Evolutionary conservation across 2,329 filamentous ascomycete species (phyloP).

Genomic region (Paraphaeosphaeria minitans): DNA sequence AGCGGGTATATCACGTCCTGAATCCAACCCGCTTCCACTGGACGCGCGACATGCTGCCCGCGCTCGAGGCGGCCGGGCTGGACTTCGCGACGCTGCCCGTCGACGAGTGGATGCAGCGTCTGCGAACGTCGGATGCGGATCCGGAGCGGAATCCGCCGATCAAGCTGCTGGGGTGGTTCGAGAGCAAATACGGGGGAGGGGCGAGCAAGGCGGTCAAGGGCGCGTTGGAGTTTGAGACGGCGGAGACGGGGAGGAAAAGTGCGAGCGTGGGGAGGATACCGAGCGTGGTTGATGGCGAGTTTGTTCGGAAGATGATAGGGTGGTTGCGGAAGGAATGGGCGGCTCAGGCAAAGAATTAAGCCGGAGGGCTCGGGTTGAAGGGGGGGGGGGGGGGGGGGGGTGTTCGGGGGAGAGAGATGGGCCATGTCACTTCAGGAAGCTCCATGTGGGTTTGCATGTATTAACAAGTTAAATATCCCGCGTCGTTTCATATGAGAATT

Average conservation of each 20-base stretch:
- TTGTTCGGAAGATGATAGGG: constrained; percentile 22
- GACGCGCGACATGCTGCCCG: constrained; percentile 60
- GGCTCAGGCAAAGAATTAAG: too few relatives aligned
- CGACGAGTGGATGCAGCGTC: constrained; percentile 32
- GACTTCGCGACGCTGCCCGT: constrained; percentile 28
- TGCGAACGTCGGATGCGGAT: constrained; percentile 28
- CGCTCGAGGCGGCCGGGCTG: constrained; percentile 52
- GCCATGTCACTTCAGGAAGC: too few relatives aligned
- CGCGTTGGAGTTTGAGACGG: constrained; percentile 21
- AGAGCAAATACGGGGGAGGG: constrained; percentile 30
- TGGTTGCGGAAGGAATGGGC: constrained; percentile 12
- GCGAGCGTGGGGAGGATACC: constrained; percentile 17
- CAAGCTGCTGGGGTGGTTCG: constrained; percentile 38
- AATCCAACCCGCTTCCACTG: constrained; percentile 59
- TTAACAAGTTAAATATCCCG: too few relatives aligned
- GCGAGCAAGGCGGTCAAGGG: constrained; percentile 17
- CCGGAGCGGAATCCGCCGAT: constrained; percentile 33
- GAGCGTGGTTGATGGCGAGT: constrained; percentile 20
- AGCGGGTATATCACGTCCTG: constrained; percentile 58
- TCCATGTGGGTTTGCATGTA: too few relatives aligned
- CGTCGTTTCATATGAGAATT: too few relatives aligned
- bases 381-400: too few relatives aligned
- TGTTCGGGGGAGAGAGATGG: too few relatives aligned
- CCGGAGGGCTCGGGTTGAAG: too few relatives aligned
- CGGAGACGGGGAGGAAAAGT: constrained; percentile 22